Conservation (phyloP, 1,284 basidiomycete genomes). For the Lentinula novae-zelandiae region DNA sequence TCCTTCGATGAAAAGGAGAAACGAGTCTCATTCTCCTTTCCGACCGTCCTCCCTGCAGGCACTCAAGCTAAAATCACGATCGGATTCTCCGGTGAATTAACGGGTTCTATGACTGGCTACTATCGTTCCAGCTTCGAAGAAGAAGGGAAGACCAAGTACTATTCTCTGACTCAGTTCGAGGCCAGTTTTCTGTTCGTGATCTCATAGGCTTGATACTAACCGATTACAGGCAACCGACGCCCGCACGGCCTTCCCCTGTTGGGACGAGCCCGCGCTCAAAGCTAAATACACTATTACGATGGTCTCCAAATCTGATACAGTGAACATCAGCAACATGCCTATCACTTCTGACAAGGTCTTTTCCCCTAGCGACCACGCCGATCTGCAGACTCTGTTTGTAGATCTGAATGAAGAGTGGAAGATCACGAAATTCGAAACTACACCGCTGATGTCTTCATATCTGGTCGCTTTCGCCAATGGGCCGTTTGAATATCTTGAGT, state of each 20-base stretch:
- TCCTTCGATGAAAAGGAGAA: constrained; percentile 63
- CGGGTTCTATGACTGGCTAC: constrained; percentile 70
- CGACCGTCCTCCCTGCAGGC: constrained; percentile 52
- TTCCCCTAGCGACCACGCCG: constrained; percentile 27
- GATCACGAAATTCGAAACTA: constrained; percentile 75
- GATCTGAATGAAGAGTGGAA: constrained; percentile 63
- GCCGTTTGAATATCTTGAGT: constrained; percentile 71
- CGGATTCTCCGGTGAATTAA: constrained; percentile 62
- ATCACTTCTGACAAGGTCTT: constrained; percentile 52
- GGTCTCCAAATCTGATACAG: constrained; percentile 77
- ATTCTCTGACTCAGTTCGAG: constrained; percentile 82
- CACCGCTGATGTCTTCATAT: constrained; percentile 87
- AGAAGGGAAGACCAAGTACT: constrained; percentile 59
- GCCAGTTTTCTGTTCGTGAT: constrained; percentile 28
- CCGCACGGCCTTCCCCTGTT: constrained; percentile 80
- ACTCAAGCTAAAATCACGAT: constrained; percentile 64
- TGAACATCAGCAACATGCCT: constrained; percentile 88
- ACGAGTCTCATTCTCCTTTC: constrained; percentile 58
- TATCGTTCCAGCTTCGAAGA: constrained; percentile 58
- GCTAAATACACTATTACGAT: constrained; percentile 83
- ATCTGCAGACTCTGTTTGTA: constrained; percentile 35
- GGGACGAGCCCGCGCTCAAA: constrained; percentile 94
- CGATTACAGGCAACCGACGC: constrained; percentile 79
- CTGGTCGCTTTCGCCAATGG: constrained; percentile 92
- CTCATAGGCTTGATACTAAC: not conserved